Base-by-base conservation (phyloP, 371 early-diverging fungal species). In the Lichtheimia hyalospora region DNA sequence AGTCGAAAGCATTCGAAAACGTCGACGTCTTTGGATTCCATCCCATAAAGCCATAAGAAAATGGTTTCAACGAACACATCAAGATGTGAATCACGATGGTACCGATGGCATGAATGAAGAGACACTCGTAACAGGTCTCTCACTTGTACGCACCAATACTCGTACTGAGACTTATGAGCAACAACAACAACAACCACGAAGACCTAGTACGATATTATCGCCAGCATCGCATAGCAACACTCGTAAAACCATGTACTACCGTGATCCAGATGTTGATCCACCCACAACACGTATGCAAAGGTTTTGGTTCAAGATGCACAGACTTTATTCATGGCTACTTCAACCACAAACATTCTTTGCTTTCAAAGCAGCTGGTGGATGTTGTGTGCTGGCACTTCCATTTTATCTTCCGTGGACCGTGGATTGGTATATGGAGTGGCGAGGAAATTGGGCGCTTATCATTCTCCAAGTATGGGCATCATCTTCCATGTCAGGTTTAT, bases 391-490 rank as follows among this genome's bases (percentile, higher is more conserved):
- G 15, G 71, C 73, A 0, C 55, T 75, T 13, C 79, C 79, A 0
- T 68, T 69, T 0, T 79, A 57, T 54, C 46, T 67, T 5, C 48
- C 66, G 4, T 48, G 63, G 7, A 63, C 64, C 42, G 68, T 62
- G 5, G 57, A 6, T 1, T 77, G 77, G 77, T 77, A 68, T 54
- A 55, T 56, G 25, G 56, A 64, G 3, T 78, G 79, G 79, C 58
- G 71, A 49, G 74, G 74, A 0, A 74, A 78, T 59, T 78, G 79
- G 79, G 69, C 71, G 3, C 59, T 75, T 55, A 75, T 79, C 58
- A 71, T 71, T 0, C 48, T 79, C 5, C 65, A 67, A 7, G 44
- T 79, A 1, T 79, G 79, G 79, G 73, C 70, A 64, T 63, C 70
- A 27, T 75, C 79, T 2, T 68, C 57, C 50, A 27, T 27, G 27